Percentiles rank a stretch among this genome's conserved stretches.
phyloP scores from a whole-genome alignment of 2,329 filamentous ascomycete genomes.

The Penicillium sp. region DNA sequence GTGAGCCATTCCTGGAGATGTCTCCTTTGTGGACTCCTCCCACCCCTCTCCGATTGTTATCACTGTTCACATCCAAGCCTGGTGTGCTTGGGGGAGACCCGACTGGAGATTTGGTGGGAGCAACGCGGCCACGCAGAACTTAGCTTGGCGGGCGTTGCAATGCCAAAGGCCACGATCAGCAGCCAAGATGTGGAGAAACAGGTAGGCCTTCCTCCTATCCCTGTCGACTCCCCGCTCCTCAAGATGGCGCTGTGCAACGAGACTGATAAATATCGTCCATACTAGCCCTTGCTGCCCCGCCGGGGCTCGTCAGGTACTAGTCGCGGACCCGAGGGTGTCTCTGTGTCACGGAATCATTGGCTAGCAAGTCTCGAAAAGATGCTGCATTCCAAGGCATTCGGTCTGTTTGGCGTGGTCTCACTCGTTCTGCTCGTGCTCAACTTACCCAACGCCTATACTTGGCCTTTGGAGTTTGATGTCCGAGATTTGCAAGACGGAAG shows the following conservation, averaged over 20 bases:
- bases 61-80: too few relatives aligned
- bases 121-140: too few relatives aligned
- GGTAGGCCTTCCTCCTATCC: constrained; percentile 20
- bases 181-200: constrained; percentile 32
- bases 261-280: constrained; percentile 4
- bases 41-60: too few relatives aligned
- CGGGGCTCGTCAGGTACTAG: background rate
- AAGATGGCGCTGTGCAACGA: constrained; percentile 2
- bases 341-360: constrained; percentile 3
- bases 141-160: background rate
- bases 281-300: constrained; percentile 16
- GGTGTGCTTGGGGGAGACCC: too few relatives aligned
- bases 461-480: constrained; percentile 19
- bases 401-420: constrained; percentile 18
- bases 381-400: constrained; percentile 17
- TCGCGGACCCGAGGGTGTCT: background rate
- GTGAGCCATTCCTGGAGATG: too few relatives aligned
- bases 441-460: constrained; percentile 23
- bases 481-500: constrained; percentile 5
- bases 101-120: too few relatives aligned
- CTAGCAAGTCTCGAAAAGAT: constrained; percentile 12
- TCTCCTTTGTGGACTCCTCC: too few relatives aligned
- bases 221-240: constrained; percentile 4
- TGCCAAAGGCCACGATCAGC: constrained; percentile 10
- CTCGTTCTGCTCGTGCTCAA: constrained; percentile 23